Conservation (phyloP, 176 grass and related monocot genomes). For the barley (Hordeum vulgare) region DNA sequence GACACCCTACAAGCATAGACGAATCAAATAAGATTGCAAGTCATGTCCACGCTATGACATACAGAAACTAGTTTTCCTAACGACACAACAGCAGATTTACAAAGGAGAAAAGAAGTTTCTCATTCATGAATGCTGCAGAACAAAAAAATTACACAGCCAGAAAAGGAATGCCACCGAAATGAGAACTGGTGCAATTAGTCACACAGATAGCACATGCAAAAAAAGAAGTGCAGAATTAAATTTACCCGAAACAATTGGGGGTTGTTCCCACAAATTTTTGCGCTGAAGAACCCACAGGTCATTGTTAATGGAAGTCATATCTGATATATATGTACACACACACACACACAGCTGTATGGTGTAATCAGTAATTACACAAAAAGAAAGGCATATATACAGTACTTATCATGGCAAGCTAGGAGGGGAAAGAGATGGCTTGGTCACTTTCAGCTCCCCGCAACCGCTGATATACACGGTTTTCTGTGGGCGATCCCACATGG, state of each 20-base stretch:
- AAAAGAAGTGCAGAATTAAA: neutral
- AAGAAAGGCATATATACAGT: neutral
- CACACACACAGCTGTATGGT: neutral
- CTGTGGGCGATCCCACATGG: conserved; percentile 81
- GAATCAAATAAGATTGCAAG: neutral
- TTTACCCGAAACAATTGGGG: neutral
- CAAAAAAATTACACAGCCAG: neutral
- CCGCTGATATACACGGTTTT: conserved; percentile 85
- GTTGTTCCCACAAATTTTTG: neutral
- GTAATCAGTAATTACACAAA: conserved; percentile 4
- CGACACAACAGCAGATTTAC: neutral
- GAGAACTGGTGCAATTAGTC: neutral
- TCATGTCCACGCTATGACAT: neutral
- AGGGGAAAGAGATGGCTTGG: conserved; percentile 71
- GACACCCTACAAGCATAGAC: neutral
- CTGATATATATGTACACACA: neutral
- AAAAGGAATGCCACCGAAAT: neutral
- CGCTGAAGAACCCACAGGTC: neutral
- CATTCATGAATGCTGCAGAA: neutral
- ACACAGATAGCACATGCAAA: neutral
- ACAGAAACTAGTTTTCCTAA: neutral
- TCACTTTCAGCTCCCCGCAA: conserved; percentile 83
- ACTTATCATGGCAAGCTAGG: conserved; percentile 64
- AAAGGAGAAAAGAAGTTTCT: conserved; percentile 2
- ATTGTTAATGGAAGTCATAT: neutral